Conservation (phyloP, 345 rosid species). For the Populus tremula region DNA sequence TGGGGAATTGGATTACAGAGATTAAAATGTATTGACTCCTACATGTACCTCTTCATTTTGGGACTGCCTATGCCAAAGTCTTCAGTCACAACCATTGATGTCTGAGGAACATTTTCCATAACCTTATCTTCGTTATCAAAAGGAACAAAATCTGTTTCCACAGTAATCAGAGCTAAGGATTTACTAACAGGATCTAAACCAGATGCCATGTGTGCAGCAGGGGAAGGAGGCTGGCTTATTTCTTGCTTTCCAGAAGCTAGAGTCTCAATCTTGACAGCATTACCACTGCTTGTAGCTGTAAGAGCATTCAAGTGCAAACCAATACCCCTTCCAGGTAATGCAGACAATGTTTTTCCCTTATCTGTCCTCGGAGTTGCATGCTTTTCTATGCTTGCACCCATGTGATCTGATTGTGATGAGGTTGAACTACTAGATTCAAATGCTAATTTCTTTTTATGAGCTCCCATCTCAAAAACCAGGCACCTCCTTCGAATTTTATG, state of each 20-base stretch:
- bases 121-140: conserved; percentile 20
- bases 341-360: conserved; percentile 9
- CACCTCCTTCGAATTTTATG: conserved; percentile 52
- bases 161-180: conserved; percentile 25
- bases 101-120: conserved; percentile 32
- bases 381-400: conserved; percentile 20
- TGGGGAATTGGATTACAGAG: not conserved
- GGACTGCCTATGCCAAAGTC: conserved; percentile 34
- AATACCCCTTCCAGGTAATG: conserved; percentile 28
- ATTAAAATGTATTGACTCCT: not conserved
- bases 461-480: conserved; percentile 53
- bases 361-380: conserved; percentile 17
- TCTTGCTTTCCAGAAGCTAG: conserved; percentile 30
- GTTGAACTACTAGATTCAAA: conserved; percentile 27
- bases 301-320: conserved; percentile 67
- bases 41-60: conserved; percentile 40
- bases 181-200: conserved; percentile 9
- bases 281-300: conserved; percentile 28
- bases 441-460: conserved; percentile 35
- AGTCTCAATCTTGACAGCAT: conserved; percentile 21
- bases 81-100: conserved; percentile 21
- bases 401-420: conserved; percentile 24
- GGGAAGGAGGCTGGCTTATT: conserved; percentile 21
- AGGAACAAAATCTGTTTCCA: conserved; percentile 32
- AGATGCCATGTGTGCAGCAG: conserved; percentile 18